Percentiles rank a stretch among this genome's conserved stretches.
phyloP scores from a whole-genome alignment of 495 filamentous ascomycete species.

The Talaromyces trachyspermus region DNA sequence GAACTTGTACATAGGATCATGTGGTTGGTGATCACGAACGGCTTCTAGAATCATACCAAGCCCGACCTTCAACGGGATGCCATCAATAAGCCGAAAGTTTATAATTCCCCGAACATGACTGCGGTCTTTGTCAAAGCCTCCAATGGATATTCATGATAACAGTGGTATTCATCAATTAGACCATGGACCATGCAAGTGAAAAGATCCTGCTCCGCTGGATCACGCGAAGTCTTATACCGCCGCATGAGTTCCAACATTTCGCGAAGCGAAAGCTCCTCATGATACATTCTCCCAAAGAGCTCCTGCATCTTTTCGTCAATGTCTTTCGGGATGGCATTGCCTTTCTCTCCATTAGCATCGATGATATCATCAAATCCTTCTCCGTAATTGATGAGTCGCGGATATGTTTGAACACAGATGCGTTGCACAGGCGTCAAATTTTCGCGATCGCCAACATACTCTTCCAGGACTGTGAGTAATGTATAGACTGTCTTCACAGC shows the following conservation, averaged over 20 bases:
- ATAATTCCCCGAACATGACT: constrained; percentile 97
- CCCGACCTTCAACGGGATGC: constrained; percentile 83
- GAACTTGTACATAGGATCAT: constrained; percentile 94
- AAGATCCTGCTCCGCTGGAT: constrained; percentile 79
- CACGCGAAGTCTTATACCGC: constrained; percentile 74
- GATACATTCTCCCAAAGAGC: constrained; percentile 94
- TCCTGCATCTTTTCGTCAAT: constrained; percentile 91
- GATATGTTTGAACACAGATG: constrained; percentile 83
- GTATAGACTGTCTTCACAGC: constrained; percentile 77
- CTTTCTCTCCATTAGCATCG: constrained; percentile 70
- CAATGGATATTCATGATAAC: constrained; percentile 88
- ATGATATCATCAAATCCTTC: constrained; percentile 86
- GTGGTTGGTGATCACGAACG: constrained; percentile 70
- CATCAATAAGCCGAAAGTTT: constrained; percentile 78
- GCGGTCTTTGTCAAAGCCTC: constrained; percentile 92
- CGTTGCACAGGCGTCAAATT: constrained; percentile 64
- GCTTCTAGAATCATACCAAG: constrained; percentile 95
- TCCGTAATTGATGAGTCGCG: constrained; percentile 93
- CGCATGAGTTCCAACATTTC: constrained; percentile 75
- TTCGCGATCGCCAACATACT: constrained; percentile 49
- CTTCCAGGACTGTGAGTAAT: constrained; percentile 70
- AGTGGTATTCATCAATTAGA: constrained; percentile 93
- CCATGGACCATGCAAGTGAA: constrained; percentile 99
- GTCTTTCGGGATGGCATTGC: constrained; percentile 67
- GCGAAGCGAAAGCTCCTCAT: constrained; percentile 71